Percentiles rank a stretch among this genome's conserved stretches.
These are phyloP conservation scores for Nasturtium officinale DNA, from an alignment of 345 rosid species.

Conservation along the genomic window DNA sequence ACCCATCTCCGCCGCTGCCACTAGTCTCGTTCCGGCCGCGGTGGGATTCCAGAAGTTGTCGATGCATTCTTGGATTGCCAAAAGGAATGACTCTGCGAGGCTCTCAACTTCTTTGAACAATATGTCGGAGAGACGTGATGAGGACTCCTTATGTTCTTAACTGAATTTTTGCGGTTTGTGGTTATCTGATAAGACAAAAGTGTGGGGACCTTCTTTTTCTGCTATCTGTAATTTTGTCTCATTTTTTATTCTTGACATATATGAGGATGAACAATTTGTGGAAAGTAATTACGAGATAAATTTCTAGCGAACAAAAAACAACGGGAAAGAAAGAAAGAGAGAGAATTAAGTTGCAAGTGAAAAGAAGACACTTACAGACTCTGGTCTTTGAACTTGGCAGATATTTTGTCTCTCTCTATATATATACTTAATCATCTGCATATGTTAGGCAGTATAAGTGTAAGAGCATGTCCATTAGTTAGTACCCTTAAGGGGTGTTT, in stretches of 20 bases:
- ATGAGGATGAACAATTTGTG: conserved; percentile 4
- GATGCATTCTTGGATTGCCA: conserved; percentile 27
- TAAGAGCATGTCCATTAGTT: no score
- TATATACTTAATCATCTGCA: not conserved
- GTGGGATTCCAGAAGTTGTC: conserved; percentile 27
- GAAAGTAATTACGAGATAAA: not conserved
- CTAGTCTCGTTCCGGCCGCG: conserved; percentile 26
- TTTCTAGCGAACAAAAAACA: not conserved
- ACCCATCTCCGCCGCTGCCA: conserved; percentile 25
- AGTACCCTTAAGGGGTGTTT: no score
- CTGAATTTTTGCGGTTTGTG: conserved; percentile 32
- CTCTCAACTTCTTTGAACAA: not conserved
- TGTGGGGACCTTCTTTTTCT: conserved; percentile 28
- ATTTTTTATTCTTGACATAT: not conserved
- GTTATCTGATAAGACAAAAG: conserved; percentile 25
- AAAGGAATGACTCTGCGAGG: not conserved
- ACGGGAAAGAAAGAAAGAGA: no score
- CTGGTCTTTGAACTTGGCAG: conserved; percentile 8
- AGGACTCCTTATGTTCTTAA: not conserved
- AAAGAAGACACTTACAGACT: not conserved
- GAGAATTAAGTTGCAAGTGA: not conserved
- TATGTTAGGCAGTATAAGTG: not conserved
- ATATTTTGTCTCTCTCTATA: conserved; percentile 13
- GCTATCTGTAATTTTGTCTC: not conserved
- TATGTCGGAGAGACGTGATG: conserved; percentile 15